These are phyloP conservation scores for Beta lomatogona DNA, from an alignment of 179 eudicot species.

Conservation along the genomic window DNA sequence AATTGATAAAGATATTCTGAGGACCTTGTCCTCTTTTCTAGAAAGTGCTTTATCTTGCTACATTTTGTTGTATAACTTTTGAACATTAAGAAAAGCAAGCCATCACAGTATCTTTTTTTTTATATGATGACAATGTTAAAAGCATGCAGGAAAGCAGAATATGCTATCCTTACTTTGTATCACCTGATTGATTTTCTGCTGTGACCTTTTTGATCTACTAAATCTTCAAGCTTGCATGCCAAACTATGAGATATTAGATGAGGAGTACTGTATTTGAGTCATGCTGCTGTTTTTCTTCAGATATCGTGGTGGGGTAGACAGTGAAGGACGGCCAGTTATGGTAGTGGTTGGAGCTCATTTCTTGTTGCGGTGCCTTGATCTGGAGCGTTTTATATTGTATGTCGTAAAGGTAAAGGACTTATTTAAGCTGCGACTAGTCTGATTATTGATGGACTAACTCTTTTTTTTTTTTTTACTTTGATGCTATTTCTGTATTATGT, in stretches of 20 bases:
- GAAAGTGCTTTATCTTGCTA: background rate
- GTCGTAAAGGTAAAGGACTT: slow-evolving; percentile 40
- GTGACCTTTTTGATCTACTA: background rate
- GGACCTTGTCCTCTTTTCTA: background rate
- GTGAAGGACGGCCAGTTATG: slow-evolving; percentile 96
- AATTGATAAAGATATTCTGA: background rate
- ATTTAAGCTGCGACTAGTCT: slow-evolving; percentile 2
- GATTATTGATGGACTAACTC: background rate
- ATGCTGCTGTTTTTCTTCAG: slow-evolving; percentile 41
- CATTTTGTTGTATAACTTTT: background rate
- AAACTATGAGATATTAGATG: slow-evolving; percentile 8
- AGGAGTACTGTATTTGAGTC: slow-evolving; percentile 3
- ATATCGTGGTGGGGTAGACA: slow-evolving; percentile 96
- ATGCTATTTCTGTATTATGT: slow-evolving; percentile 3
- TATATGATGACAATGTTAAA: background rate
- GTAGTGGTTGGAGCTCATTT: slow-evolving; percentile 99
- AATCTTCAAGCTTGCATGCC: slow-evolving; percentile 26
- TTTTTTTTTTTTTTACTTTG: background rate
- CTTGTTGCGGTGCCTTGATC: slow-evolving; percentile 92
- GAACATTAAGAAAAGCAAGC: background rate
- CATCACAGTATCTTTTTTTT: background rate
- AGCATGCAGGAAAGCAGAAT: background rate
- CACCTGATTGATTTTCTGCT: background rate
- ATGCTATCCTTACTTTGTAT: background rate
- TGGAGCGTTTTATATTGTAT: slow-evolving; percentile 80